Percentiles rank a stretch among this genome's conserved stretches.
phyloP scores from a whole-genome alignment of 78 protist genomes.

The Dictyostelium capitatum region DNA sequence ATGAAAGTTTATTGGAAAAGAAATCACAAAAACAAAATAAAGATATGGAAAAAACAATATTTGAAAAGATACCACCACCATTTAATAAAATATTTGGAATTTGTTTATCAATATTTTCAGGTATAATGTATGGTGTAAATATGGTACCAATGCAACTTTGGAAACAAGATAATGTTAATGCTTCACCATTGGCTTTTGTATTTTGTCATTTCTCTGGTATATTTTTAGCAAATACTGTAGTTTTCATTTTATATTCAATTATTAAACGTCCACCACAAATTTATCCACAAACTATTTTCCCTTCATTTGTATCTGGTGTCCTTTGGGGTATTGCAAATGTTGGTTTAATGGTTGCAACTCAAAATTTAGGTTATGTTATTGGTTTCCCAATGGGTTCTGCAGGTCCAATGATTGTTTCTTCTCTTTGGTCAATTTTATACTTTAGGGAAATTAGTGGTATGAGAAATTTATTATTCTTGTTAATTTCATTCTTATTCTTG shows the following conservation, averaged over 20 bases:
- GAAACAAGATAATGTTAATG: constrained; percentile 46
- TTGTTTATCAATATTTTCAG: constrained; percentile 44
- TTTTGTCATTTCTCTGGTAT: constrained; percentile 93
- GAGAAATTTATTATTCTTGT: constrained; percentile 79
- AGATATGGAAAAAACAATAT: constrained; percentile 20
- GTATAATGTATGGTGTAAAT: constrained; percentile 79
- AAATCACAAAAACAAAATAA: neutral
- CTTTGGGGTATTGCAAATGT: constrained; percentile 88
- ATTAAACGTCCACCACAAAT: constrained; percentile 79
- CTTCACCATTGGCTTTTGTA: constrained; percentile 74
- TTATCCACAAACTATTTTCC: constrained; percentile 80
- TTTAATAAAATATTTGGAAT: constrained; percentile 55
- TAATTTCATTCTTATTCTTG: constrained; percentile 55
- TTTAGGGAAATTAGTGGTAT: constrained; percentile 91
- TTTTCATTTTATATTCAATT: constrained; percentile 80
- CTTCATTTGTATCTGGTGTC: constrained; percentile 88
- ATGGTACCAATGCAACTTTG: constrained; percentile 82
- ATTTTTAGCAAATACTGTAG: constrained; percentile 81
- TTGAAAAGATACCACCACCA: constrained; percentile 57
- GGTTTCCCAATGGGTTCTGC: constrained; percentile 89
- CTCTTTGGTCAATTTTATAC: constrained; percentile 83
- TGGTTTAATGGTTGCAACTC: constrained; percentile 83
- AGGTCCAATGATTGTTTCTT: constrained; percentile 89
- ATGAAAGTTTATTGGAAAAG: neutral
- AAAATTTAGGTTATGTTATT: constrained; percentile 68